Percentiles rank a stretch among this genome's conserved stretches.
phyloP scores from a whole-genome alignment of 352 stramenopile genomes.

The Phytophthora chlamydospora region DNA sequence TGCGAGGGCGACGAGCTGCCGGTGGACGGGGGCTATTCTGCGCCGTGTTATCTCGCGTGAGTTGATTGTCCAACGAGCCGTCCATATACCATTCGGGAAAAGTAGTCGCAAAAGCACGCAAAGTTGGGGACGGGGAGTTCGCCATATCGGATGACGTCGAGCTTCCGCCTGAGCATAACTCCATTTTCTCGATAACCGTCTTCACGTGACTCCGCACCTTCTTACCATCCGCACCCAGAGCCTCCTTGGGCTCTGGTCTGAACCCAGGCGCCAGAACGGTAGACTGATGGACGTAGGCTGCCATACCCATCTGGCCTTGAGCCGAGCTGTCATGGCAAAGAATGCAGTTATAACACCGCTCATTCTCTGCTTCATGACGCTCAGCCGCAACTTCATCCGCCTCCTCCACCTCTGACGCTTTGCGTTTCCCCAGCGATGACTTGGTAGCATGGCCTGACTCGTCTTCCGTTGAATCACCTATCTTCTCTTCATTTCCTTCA shows the following conservation, averaged over 20 bases:
- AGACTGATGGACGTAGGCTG: constrained; percentile 87
- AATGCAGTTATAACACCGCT: constrained; percentile 77
- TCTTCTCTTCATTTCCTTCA: constrained; percentile 43
- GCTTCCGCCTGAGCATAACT: constrained; percentile 73
- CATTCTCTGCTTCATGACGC: constrained; percentile 49
- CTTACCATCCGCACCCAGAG: constrained; percentile 52
- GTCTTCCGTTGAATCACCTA: constrained; percentile 31
- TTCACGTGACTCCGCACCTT: constrained; percentile 68
- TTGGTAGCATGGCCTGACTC: constrained; percentile 34
- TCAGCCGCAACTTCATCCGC: constrained; percentile 46
- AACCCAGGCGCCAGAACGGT: constrained; percentile 83
- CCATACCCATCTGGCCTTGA: constrained; percentile 86
- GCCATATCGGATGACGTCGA: constrained; percentile 39
- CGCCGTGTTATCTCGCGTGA: constrained; percentile 48
- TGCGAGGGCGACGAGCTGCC: constrained; percentile 38
- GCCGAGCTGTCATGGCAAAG: constrained; percentile 84
- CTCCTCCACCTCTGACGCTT: constrained; percentile 37
- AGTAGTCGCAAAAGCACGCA: constrained; percentile 59
- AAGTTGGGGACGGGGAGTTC: constrained; percentile 54
- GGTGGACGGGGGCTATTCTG: constrained; percentile 46
- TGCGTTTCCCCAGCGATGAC: constrained; percentile 55
- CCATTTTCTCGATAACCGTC: constrained; percentile 86
- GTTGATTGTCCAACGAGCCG: constrained; percentile 51
- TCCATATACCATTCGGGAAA: constrained; percentile 83
- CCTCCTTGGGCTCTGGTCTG: constrained; percentile 73